Evolutionary conservation across 2,329 filamentous ascomycete species (phyloP).

Genomic region (Cladophialophora psammophila): DNA sequence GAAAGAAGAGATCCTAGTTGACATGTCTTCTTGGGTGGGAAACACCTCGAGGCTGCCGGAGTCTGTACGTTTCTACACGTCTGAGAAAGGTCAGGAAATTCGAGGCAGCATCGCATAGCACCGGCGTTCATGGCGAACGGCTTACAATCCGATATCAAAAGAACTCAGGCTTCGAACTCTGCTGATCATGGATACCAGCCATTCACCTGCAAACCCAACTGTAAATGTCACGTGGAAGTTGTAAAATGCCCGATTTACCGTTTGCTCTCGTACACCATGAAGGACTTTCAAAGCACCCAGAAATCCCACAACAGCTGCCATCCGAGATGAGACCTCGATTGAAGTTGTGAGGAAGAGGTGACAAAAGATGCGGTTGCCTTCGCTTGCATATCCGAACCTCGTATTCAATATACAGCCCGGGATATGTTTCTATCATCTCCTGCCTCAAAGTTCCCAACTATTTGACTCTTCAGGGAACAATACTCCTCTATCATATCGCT

Average conservation of each 20-base stretch:
- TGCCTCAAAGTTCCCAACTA: too few species aligned
- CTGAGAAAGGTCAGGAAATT: conserved; percentile 22
- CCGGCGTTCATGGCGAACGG: conserved; percentile 31
- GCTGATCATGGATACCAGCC: background rate
- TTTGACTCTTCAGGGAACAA: too few species aligned
- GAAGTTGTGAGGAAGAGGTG: background rate
- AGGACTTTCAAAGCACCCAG: background rate
- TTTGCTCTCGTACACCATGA: background rate
- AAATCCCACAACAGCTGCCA: background rate
- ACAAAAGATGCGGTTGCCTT: background rate
- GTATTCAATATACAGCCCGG: background rate
- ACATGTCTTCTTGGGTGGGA: conserved; percentile 1
- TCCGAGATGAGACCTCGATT: background rate
- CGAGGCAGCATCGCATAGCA: conserved; percentile 34
- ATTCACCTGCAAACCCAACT: background rate
- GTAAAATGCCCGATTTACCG: background rate
- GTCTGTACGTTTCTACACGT: conserved; percentile 1
- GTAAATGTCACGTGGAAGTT: background rate
- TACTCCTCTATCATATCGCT: too few species aligned
- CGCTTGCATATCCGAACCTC: background rate
- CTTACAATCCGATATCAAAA: background rate
- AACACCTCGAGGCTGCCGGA: background rate
- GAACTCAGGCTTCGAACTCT: background rate
- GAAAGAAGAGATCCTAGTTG: background rate
- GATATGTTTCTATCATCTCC: too few species aligned